phyloP scores from a whole-genome alignment of 2,329 filamentous ascomycete species.

The Apiospora rasikravindrae region DNA sequence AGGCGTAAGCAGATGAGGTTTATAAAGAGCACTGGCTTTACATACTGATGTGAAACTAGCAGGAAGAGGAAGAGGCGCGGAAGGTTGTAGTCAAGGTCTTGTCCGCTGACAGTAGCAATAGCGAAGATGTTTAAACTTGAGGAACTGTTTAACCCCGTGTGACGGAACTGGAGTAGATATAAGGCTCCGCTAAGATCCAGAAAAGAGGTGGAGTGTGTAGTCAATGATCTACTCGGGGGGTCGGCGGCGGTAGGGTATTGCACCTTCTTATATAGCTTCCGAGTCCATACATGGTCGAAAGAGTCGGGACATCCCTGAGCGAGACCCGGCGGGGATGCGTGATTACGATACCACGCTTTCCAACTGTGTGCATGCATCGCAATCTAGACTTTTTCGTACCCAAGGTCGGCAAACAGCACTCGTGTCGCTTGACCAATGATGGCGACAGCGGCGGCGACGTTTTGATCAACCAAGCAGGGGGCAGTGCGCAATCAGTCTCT shows the following conservation, averaged over 20 bases:
- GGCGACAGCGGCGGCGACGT: not conserved
- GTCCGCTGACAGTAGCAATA: not conserved
- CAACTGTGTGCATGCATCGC: not conserved
- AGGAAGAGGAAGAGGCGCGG: not conserved
- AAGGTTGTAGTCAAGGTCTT: not conserved
- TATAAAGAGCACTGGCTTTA: not conserved
- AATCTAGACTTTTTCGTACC: not conserved
- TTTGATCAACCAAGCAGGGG: not conserved
- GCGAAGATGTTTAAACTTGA: not conserved
- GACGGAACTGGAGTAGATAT: not conserved
- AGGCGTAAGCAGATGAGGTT: conserved; percentile 10
- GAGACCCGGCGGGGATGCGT: not conserved
- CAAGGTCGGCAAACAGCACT: not conserved
- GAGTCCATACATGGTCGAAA: not conserved
- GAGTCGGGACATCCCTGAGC: not conserved
- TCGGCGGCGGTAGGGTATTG: not conserved
- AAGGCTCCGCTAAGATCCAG: not conserved
- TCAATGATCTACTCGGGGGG: not conserved
- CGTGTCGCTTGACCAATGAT: not conserved
- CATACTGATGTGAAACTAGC: conserved; percentile 18
- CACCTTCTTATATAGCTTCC: not conserved
- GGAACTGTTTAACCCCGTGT: not conserved
- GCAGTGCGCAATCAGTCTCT: not conserved
- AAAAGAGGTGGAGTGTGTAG: conserved; percentile 2
- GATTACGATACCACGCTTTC: not conserved